Conservation (phyloP, 2,329 filamentous ascomycete genomes). For the Diplocarpon rosae region DNA sequence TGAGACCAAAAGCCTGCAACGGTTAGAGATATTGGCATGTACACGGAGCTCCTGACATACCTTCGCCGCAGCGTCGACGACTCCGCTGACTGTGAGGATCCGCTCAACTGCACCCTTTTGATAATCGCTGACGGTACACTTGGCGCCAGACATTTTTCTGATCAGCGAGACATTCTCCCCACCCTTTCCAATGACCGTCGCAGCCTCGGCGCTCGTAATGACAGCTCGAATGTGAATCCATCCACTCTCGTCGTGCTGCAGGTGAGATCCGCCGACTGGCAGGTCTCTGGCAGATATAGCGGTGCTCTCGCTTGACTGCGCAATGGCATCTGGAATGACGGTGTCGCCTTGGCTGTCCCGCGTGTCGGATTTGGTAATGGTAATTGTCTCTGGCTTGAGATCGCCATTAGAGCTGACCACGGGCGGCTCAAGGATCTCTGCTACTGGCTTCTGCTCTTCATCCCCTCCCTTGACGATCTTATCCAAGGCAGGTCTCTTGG, state of each 20-base stretch:
- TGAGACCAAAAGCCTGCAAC: constrained; percentile 80
- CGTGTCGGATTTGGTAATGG: constrained; percentile 37
- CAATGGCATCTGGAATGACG: constrained; percentile 48
- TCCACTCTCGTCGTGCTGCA: constrained; percentile 74
- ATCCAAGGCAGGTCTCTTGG: constrained; percentile 91
- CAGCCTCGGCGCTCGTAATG: constrained; percentile 94
- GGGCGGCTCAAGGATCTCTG: constrained; percentile 30
- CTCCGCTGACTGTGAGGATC: constrained; percentile 92
- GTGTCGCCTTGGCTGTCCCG: constrained; percentile 58
- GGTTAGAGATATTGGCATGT: background rate
- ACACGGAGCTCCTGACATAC: constrained; percentile 34
- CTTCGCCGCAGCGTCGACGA: constrained; percentile 94
- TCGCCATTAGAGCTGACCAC: constrained; percentile 38
- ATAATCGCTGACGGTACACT: constrained; percentile 98
- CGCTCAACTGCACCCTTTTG: constrained; percentile 94
- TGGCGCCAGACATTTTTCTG: constrained; percentile 85
- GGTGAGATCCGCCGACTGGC: constrained; percentile 30
- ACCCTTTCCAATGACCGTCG: constrained; percentile 95
- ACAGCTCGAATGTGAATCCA: constrained; percentile 97
- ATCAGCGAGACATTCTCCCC: constrained; percentile 98
- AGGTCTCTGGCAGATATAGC: constrained; percentile 30
- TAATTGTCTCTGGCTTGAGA: constrained; percentile 28
- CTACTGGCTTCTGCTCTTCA: constrained; percentile 31
- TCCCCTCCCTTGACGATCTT: constrained; percentile 67
- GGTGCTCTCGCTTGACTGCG: constrained; percentile 42